Evolutionary conservation across 202 grass and related monocot species (phyloP).

Genomic region (Saccharum hybrid): DNA sequence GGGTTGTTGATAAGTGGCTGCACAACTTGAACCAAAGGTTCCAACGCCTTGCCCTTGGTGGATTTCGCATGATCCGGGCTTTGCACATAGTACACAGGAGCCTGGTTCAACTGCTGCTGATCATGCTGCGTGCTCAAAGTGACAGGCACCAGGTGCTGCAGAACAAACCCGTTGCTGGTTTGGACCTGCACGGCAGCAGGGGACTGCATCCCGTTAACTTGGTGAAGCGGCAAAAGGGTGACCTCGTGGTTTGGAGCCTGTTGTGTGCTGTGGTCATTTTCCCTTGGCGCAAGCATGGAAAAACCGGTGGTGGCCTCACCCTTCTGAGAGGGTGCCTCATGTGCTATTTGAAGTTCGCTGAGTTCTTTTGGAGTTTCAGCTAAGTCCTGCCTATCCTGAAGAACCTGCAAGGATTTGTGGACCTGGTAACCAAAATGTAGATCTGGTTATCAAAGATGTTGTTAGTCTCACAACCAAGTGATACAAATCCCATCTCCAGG

Average conservation of each 20-base stretch:
- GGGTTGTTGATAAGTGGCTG: slow-evolving; percentile 56
- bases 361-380: slow-evolving; percentile 72
- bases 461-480: background rate
- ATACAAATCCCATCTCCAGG: slow-evolving; percentile 15
- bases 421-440: slow-evolving; percentile 58
- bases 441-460: background rate
- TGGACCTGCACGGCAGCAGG: slow-evolving; percentile 53
- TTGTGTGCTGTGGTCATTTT: slow-evolving; percentile 56
- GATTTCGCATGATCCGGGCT: slow-evolving; percentile 47
- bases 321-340: slow-evolving; percentile 60
- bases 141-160: slow-evolving; percentile 58
- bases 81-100: slow-evolving; percentile 57
- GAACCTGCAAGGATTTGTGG: slow-evolving; percentile 76
- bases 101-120: slow-evolving; percentile 58
- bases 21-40: slow-evolving; percentile 57
- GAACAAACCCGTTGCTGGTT: slow-evolving; percentile 46
- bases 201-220: slow-evolving; percentile 48
- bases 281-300: slow-evolving; percentile 41
- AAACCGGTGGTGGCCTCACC: slow-evolving; percentile 48
- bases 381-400: slow-evolving; percentile 83
- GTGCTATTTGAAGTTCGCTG: slow-evolving; percentile 66
- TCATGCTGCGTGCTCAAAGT: slow-evolving; percentile 56
- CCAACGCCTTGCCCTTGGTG: slow-evolving; percentile 31
- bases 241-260: slow-evolving; percentile 66
- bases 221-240: slow-evolving; percentile 64